These are phyloP conservation scores for Xanthoconium separans DNA, from an alignment of 1,284 basidiomycete genomes.

Conservation along the genomic window DNA sequence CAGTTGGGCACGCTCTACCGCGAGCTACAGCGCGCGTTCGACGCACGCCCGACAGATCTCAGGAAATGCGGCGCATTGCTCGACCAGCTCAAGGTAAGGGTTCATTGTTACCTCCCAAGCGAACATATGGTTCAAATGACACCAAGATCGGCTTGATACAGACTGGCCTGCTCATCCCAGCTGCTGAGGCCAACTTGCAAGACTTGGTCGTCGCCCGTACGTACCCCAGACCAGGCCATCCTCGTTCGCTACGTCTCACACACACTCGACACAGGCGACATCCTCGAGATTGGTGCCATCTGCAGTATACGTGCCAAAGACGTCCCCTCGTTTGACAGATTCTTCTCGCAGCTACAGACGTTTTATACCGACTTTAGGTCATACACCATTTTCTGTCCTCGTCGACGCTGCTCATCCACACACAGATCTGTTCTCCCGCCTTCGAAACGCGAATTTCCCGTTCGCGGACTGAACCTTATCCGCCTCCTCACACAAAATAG, in stretches of 20 bases:
- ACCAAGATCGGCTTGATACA: slow-evolving; percentile 76
- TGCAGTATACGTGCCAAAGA: slow-evolving; percentile 88
- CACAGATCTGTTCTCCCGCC: slow-evolving; percentile 69
- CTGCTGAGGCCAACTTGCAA: slow-evolving; percentile 52
- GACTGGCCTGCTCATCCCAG: slow-evolving; percentile 71
- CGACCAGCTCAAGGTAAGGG: slow-evolving; percentile 68
- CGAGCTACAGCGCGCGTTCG: slow-evolving; percentile 62
- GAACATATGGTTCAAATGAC: slow-evolving; percentile 1
- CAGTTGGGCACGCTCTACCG: slow-evolving; percentile 57
- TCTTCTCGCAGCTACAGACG: slow-evolving; percentile 88
- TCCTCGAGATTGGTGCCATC: slow-evolving; percentile 94
- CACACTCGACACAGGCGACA: slow-evolving; percentile 63
- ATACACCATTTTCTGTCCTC: slow-evolving; percentile 10
- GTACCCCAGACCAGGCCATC: slow-evolving; percentile 26
- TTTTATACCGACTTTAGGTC: slow-evolving; percentile 91
- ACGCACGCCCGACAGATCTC: slow-evolving; percentile 61
- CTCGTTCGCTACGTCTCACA: neutral
- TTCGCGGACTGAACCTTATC: slow-evolving; percentile 92
- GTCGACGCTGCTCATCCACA: neutral
- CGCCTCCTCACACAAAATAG: slow-evolving; percentile 94
- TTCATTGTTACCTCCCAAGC: neutral
- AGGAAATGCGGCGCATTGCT: slow-evolving; percentile 62
- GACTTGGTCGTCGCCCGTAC: slow-evolving; percentile 72
- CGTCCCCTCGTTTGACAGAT: slow-evolving; percentile 91
- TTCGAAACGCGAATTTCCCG: slow-evolving; percentile 84